Conservation (phyloP, 1,284 basidiomycete species). For the Bjerkandera adusta region DNA sequence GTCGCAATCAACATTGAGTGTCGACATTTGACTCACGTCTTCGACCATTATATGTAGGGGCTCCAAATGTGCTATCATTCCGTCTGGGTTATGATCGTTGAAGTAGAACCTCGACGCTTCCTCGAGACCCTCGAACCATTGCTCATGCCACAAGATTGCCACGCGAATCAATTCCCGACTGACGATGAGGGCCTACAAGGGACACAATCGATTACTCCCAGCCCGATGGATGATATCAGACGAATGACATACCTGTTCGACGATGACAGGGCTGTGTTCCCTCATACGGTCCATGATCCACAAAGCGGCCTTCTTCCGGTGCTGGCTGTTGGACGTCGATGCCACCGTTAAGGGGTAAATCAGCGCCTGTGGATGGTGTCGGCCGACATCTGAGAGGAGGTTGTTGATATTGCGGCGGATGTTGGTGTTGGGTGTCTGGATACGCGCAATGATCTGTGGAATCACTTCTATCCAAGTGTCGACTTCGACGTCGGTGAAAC, state of each 20-base stretch:
- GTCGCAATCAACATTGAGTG: neutral
- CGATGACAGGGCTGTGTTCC: constrained; percentile 88
- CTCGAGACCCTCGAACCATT: constrained; percentile 99
- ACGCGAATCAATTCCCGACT: constrained; percentile 96
- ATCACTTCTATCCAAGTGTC: constrained; percentile 99
- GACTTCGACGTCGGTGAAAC: constrained; percentile 89
- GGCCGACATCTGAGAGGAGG: constrained; percentile 90
- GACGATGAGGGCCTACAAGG: constrained; percentile 81
- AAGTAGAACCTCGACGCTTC: constrained; percentile 98
- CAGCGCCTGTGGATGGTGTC: constrained; percentile 95
- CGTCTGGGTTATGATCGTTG: constrained; percentile 98
- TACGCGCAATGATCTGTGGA: constrained; percentile 97
- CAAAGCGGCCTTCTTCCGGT: constrained; percentile 83
- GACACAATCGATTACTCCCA: neutral
- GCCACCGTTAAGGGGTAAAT: constrained; percentile 99
- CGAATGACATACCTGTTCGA: constrained; percentile 70
- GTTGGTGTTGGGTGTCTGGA: constrained; percentile 89
- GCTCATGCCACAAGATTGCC: constrained; percentile 98
- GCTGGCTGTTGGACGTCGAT: constrained; percentile 88
- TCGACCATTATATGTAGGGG: constrained; percentile 95
- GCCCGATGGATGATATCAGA: neutral
- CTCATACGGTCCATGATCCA: constrained; percentile 93
- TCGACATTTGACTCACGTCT: constrained; percentile 51
- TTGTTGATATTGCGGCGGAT: constrained; percentile 91
- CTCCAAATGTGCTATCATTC: constrained; percentile 94